Percentiles rank a stretch among this genome's conserved stretches.
Evolutionary conservation across 257 asterid species (phyloP).

Genomic region (Mentha longifolia): DNA sequence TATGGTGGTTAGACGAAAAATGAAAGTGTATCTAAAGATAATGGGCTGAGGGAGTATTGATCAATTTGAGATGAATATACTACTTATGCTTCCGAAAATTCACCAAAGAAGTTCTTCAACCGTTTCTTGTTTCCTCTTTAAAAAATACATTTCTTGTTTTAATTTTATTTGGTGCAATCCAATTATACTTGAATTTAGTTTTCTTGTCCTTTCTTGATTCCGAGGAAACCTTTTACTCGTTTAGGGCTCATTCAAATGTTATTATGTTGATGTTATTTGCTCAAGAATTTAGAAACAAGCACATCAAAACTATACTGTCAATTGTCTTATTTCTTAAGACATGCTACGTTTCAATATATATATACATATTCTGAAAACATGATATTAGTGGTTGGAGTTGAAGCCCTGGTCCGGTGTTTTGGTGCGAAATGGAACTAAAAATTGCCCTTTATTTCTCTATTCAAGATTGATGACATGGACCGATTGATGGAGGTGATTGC

Average conservation of each 20-base stretch:
- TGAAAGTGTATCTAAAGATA: no score
- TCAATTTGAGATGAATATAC: neutral
- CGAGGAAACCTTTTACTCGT: neutral
- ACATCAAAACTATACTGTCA: neutral
- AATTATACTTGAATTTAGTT: no score
- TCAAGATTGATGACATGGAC: conserved; percentile 77
- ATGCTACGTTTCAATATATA: no score
- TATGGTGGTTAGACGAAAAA: no score
- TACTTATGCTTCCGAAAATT: neutral
- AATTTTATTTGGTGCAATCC: neutral
- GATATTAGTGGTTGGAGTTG: neutral
- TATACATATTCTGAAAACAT: no score
- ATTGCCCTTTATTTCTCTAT: neutral
- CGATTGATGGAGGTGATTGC: conserved; percentile 72
- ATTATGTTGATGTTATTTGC: neutral
- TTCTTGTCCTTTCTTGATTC: neutral
- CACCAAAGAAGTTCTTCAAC: neutral
- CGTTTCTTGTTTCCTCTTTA: neutral
- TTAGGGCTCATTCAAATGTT: no score
- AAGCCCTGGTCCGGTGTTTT: no score
- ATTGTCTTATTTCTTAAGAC: neutral
- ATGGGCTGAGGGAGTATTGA: no score
- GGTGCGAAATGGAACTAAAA: neutral
- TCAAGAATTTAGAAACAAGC: neutral
- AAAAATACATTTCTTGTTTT: neutral